Evolutionary conservation across 345 rosid species (phyloP).

Genomic region (Pistacia integerrima): DNA sequence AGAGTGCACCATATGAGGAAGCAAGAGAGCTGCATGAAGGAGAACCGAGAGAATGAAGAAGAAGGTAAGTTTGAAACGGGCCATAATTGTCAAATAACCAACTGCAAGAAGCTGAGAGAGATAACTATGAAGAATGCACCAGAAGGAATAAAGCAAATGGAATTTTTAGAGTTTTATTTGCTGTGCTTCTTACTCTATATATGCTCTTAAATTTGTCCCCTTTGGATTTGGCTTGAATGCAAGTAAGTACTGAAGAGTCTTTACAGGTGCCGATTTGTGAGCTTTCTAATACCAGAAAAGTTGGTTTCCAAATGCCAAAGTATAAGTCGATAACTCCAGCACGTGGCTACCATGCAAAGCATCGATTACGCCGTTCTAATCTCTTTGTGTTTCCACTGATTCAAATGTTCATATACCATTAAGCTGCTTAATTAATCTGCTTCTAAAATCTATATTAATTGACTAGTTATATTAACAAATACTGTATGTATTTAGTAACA

Average conservation of each 20-base stretch:
- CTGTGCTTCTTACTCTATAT: too few species aligned
- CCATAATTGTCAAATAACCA: conserved; percentile 23
- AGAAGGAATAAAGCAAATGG: not conserved
- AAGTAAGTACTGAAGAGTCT: not conserved
- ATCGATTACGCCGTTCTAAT: not conserved
- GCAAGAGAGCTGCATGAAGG: conserved; percentile 38
- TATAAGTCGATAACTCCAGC: not conserved
- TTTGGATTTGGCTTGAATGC: not conserved
- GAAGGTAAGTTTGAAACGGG: conserved; percentile 18
- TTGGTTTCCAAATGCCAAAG: not conserved
- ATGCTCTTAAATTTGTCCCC: not conserved
- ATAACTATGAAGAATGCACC: not conserved
- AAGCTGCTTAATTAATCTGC: too few species aligned
- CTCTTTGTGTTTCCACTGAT: not conserved
- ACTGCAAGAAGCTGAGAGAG: not conserved
- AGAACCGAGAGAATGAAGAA: conserved; percentile 14
- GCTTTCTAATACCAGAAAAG: not conserved
- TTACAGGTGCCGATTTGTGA: conserved; percentile 26
- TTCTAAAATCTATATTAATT: too few species aligned
- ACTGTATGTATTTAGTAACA: too few species aligned
- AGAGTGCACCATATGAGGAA: conserved; percentile 30
- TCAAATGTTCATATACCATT: too few species aligned
- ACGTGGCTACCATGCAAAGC: conserved; percentile 32
- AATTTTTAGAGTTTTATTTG: too few species aligned
- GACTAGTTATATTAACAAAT: too few species aligned